Percentiles rank a stretch among this genome's conserved stretches.
Evolutionary conservation across 2,329 filamentous ascomycete species (phyloP).

Genomic region (Monosporascus sp.): DNA sequence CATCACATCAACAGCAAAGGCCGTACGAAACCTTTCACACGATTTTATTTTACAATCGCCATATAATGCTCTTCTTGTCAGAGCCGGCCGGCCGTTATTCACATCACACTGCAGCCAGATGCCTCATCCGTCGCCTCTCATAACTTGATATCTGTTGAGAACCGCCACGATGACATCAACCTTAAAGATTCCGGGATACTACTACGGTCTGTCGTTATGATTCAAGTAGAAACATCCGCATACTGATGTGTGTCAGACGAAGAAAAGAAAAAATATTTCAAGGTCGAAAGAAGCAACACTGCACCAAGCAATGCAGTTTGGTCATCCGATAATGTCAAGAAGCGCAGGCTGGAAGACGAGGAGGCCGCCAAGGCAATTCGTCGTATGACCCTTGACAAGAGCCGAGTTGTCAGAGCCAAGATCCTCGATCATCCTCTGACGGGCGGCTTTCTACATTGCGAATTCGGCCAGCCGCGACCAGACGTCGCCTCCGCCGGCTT

Average conservation of each 20-base stretch:
- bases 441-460: conserved; percentile 28
- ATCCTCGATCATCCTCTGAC: conserved; percentile 24
- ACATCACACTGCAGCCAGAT: no score
- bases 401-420: conserved; percentile 33
- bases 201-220: conserved; percentile 38
- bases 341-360: conserved; percentile 43
- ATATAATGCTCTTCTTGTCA: no score
- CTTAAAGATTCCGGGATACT: conserved; percentile 45
- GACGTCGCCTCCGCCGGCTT: conserved; percentile 32
- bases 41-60: no score
- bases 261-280: conserved; percentile 63
- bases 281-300: conserved; percentile 53
- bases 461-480: conserved; percentile 23
- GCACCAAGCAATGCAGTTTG: conserved; percentile 47
- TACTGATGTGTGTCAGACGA: conserved; percentile 32
- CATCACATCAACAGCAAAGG: no score
- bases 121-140: background rate
- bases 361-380: conserved; percentile 22
- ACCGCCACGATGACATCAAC: conserved; percentile 10
- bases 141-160: background rate
- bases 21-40: no score
- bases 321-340: conserved; percentile 54
- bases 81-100: no score
- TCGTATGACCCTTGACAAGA: conserved; percentile 26
- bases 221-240: background rate